These are phyloP conservation scores for Rhypophila decipiens DNA, from an alignment of 495 filamentous ascomycete genomes.

Conservation along the genomic window DNA sequence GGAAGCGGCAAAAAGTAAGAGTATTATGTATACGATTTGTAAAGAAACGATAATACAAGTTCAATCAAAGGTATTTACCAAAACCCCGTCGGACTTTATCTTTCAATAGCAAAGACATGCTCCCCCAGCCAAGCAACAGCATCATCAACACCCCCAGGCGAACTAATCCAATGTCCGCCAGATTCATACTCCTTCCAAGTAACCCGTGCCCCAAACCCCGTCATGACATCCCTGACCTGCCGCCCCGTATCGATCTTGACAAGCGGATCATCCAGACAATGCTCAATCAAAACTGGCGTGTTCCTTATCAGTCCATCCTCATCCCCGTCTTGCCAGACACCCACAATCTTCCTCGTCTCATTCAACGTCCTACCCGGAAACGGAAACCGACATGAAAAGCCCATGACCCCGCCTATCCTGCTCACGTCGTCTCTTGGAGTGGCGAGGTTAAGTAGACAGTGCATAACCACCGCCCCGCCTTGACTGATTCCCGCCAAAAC, in stretches of 20 bases:
- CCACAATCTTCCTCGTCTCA: conserved; percentile 15
- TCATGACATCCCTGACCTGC: conserved; percentile 32
- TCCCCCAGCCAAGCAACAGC: conserved; percentile 30
- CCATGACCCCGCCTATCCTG: conserved; percentile 37
- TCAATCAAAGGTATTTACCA: not conserved
- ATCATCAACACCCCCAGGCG: conserved; percentile 44
- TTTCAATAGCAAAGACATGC: conserved; percentile 9
- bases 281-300: conserved; percentile 45
- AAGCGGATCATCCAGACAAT: conserved; percentile 45
- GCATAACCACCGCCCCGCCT: conserved; percentile 38
- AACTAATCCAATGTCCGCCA: conserved; percentile 52
- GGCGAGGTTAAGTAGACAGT: conserved; percentile 29
- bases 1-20: no score
- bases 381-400: conserved; percentile 51
- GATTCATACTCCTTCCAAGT: conserved; percentile 43
- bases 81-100: not conserved
- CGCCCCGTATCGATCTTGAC: conserved; percentile 38
- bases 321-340: conserved; percentile 9
- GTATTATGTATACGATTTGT: no score
- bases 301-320: conserved; percentile 9
- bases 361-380: conserved; percentile 26
- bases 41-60: no score
- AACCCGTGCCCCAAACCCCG: conserved; percentile 33
- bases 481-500: conserved; percentile 27
- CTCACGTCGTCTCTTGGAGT: not conserved